Evolutionary conservation across 768 basidiomycete species (phyloP), one percentile per base, ranked within the genome.

Genomic region (Pholiota microspora): DNA sequence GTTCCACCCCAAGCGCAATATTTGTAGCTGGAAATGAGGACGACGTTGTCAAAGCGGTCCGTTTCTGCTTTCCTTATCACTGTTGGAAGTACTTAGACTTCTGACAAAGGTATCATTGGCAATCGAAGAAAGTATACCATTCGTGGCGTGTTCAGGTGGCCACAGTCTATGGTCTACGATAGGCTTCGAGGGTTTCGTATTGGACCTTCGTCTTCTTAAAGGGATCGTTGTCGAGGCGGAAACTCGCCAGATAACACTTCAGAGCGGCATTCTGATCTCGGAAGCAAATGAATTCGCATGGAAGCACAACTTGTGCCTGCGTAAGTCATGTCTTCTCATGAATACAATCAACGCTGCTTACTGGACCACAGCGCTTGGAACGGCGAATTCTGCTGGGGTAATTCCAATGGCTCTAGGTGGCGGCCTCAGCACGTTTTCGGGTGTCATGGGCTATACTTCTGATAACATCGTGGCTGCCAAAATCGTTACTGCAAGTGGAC

Each of bases 101-200:
- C n/a, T 4, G 2, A 15, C 10, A 38, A n/a, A 38, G 36, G 36
- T 38, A 2, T 15, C 36, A 4, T 38, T 38, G n/a, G 36, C 36
- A n/a, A n/a, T 18, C 16, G 6, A 38, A 23, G 23, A 44, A 15
- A 45, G 23, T 7, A 35, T 55, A 10, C 54, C 54, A 21, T 55
- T 55, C 24, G 54, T 55, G 4, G 21, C 44, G 16, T 50, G 40
- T 24, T 55, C 54, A 4, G 54, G 54, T 6, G 54, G 54, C 24
- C 54, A 55, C 29, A 55, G 54, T 32, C 21, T 55, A 13, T 55
- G 54, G 54, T 55, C 54, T 16, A 55, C 54, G 4, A 55, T 55
- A 25, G 54, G 49, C 2, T 15, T 34, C 10, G 42, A 55, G 28
- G 54, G 54, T 0, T 55, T 55, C 15, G 36, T 55, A 12, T 29